Evolutionary conservation across 2,329 filamentous ascomycete genomes (phyloP).

Genomic region (Biscogniauxia sp.): DNA sequence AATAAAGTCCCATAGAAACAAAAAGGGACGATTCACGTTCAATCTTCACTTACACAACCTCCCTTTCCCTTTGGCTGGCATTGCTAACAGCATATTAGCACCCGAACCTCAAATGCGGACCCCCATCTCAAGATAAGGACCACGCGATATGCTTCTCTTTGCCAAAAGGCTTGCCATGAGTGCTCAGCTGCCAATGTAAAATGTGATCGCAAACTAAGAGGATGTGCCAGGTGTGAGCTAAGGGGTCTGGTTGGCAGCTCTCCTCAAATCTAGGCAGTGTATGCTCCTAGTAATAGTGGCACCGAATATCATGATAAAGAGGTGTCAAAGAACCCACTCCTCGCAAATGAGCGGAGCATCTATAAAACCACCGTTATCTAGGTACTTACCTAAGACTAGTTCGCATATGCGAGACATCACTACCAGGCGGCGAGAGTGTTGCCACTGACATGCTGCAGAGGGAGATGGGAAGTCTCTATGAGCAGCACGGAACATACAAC

Average conservation of each 20-base stretch:
- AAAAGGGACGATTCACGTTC: too few relatives aligned
- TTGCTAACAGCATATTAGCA: too few relatives aligned
- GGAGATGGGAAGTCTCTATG: constrained; percentile 43
- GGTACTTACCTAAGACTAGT: constrained; percentile 42
- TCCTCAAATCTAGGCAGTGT: constrained; percentile 9
- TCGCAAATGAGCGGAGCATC: constrained; percentile 31
- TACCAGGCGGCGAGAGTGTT: constrained; percentile 32
- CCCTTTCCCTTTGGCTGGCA: background rate
- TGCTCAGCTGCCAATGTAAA: constrained; percentile 39
- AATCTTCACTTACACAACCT: background rate
- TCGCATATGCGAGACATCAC: constrained; percentile 37
- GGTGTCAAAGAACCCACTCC: constrained; percentile 27
- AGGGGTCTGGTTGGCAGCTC: constrained; percentile 33
- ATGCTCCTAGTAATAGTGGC: constrained; percentile 1
- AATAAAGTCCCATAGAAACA: background rate
- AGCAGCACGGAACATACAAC: constrained; percentile 25
- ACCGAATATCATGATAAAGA: constrained; percentile 1
- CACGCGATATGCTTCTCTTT: constrained; percentile 35
- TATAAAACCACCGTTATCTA: constrained; percentile 34
- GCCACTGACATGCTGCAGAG: constrained; percentile 36
- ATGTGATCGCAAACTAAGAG: constrained; percentile 36
- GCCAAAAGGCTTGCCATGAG: constrained; percentile 39
- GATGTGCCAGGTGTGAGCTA: constrained; percentile 34
- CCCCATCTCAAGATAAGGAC: constrained; percentile 20
- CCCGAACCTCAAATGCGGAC: background rate